Conservation (phyloP, 2,329 filamentous ascomycete species). For the Fusarium foetens region DNA sequence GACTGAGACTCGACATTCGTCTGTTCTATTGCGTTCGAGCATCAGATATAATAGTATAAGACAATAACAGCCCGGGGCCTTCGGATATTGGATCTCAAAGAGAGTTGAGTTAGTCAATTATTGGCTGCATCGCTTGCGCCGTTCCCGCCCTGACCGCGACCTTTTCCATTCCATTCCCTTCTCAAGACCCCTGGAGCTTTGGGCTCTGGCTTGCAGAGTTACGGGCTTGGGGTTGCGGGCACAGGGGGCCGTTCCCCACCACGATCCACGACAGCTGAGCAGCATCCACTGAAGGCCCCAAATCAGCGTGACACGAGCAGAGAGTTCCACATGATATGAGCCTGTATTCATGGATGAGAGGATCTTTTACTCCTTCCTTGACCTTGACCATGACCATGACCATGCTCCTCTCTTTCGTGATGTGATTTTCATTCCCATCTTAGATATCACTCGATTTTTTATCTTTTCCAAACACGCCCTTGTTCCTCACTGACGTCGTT, state of each 20-base stretch:
- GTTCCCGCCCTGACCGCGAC: conserved; percentile 20
- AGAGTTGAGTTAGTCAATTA: conserved; percentile 12
- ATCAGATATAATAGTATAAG: conserved; percentile 29
- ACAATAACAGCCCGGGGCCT: conserved; percentile 14
- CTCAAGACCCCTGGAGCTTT: conserved; percentile 8
- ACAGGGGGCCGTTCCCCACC: conserved; percentile 26
- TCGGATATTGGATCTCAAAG: conserved; percentile 38
- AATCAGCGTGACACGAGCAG: conserved; percentile 4
- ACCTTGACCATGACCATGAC: not conserved
- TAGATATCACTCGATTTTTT: not conserved
- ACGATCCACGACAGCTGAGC: conserved; percentile 26
- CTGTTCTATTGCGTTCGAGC: conserved; percentile 16
- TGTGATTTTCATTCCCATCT: conserved; percentile 2
- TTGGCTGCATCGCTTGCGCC: conserved; percentile 22
- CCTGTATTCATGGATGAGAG: conserved; percentile 8
- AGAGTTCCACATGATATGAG: conserved; percentile 21
- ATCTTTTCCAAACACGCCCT: conserved; percentile 21
- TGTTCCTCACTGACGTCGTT: conserved; percentile 27
- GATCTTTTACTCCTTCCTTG: conserved; percentile 3
- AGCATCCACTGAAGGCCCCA: conserved; percentile 6
- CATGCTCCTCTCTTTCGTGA: not conserved
- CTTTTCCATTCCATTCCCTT: conserved; percentile 2
- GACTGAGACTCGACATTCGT: not conserved
- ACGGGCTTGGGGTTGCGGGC: conserved; percentile 37
- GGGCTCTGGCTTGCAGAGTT: not conserved